Conservation (phyloP, 2,329 filamentous ascomycete genomes). For the Dryadomyces quercivorus region DNA sequence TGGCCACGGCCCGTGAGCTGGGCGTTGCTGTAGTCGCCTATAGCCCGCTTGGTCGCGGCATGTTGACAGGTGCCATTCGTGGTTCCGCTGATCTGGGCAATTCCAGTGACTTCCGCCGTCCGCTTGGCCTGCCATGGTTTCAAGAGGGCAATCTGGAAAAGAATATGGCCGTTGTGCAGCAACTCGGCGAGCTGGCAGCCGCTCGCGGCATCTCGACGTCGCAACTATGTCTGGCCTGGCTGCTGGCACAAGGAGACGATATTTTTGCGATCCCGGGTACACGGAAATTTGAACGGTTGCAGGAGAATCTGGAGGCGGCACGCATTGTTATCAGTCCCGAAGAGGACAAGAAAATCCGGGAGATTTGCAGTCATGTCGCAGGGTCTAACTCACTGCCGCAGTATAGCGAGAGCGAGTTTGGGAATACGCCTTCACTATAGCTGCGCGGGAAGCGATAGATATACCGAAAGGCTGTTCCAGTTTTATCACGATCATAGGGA, state of each 20-base stretch:
- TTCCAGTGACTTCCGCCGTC: background rate
- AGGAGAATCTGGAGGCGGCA: conserved; percentile 14
- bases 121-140: conserved; percentile 3
- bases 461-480: no score
- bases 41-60: conserved; percentile 45
- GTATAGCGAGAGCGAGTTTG: no score
- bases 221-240: conserved; percentile 5
- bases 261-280: conserved; percentile 9
- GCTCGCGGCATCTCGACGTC: background rate
- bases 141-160: conserved; percentile 2
- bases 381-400: no score
- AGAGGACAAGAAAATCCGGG: no score
- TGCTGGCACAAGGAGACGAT: conserved; percentile 6
- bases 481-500: no score
- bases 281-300: conserved; percentile 8
- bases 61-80: conserved; percentile 40
- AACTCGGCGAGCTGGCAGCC: background rate
- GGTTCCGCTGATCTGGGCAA: conserved; percentile 11
- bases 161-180: conserved; percentile 2
- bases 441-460: no score
- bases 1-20: conserved; percentile 28
- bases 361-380: no score
- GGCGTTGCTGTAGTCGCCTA: conserved; percentile 44
- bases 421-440: no score
- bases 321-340: no score